A percentile compares a stretch with the other conserved stretches of the same genome.
Evolutionary conservation across 768 basidiomycete species (phyloP).

Genomic region (Macrocybe gigantea): DNA sequence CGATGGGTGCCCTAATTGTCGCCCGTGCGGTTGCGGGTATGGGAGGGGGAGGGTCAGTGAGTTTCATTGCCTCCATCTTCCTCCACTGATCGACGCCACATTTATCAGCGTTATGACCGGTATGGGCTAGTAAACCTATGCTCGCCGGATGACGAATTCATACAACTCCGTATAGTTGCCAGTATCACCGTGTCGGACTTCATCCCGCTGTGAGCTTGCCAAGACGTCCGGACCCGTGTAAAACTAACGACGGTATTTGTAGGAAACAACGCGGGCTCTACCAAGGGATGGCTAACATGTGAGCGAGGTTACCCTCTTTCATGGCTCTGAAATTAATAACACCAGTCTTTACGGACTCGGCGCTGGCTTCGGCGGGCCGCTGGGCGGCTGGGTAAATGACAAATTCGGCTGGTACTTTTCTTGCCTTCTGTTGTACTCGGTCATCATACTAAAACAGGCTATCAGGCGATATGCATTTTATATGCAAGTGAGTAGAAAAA

Average conservation of each 20-base stretch:
- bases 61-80: constrained; percentile 13
- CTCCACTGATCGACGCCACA: constrained; percentile 18
- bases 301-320: constrained; percentile 19
- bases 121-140: constrained; percentile 12
- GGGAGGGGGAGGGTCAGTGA: constrained; percentile 83
- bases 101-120: constrained; percentile 76
- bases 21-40: constrained; percentile 86
- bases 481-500: constrained; percentile 55
- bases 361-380: constrained; percentile 70
- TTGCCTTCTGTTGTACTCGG: constrained; percentile 1
- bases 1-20: constrained; percentile 76
- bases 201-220: constrained; percentile 67
- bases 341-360: constrained; percentile 78
- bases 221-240: constrained; percentile 4
- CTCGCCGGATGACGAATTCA: too few species aligned
- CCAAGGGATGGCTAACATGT: constrained; percentile 91
- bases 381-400: constrained; percentile 85
- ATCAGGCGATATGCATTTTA: constrained; percentile 81
- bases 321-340: constrained; percentile 1
- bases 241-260: constrained; percentile 5
- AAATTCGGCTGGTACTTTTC: constrained; percentile 71
- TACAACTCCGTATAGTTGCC: constrained; percentile 44
- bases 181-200: constrained; percentile 85
- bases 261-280: constrained; percentile 86
- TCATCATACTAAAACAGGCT: constrained; percentile 2